A percentile compares a stretch with the other conserved stretches of the same genome.
phyloP scores from a whole-genome alignment of 2,329 filamentous ascomycete genomes.

The Fusarium sp. region DNA sequence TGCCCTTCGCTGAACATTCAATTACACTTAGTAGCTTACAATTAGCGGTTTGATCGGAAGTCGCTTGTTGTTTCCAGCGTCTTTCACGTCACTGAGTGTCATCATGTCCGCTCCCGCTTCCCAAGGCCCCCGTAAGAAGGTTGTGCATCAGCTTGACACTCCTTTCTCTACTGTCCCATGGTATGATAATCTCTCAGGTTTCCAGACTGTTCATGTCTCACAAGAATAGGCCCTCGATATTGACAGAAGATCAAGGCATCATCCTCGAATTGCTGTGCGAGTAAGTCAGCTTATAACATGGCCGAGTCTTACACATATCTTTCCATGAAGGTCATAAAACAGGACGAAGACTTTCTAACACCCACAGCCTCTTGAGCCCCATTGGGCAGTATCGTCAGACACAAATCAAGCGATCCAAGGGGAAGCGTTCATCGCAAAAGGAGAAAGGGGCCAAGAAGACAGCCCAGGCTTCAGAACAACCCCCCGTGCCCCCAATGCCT shows the following conservation, averaged over 20 bases:
- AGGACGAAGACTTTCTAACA: constrained; percentile 4
- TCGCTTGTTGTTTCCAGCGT: neutral
- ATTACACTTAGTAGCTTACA: neutral
- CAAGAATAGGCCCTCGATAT: constrained; percentile 66
- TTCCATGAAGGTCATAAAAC: neutral
- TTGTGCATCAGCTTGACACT: constrained; percentile 71
- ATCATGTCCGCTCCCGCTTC: constrained; percentile 41
- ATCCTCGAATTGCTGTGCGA: constrained; percentile 74
- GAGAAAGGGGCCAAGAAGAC: constrained; percentile 53
- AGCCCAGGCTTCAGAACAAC: constrained; percentile 23
- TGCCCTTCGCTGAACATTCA: neutral
- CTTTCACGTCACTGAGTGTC: neutral
- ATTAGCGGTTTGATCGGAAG: too few species aligned
- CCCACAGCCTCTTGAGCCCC: constrained; percentile 66
- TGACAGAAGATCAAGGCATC: constrained; percentile 65
- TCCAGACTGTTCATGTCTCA: neutral
- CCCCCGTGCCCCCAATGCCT: constrained; percentile 53
- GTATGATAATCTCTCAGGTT: constrained; percentile 50
- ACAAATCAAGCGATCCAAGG: constrained; percentile 66
- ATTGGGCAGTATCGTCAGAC: constrained; percentile 68
- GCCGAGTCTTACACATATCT: neutral
- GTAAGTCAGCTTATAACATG: constrained; percentile 51
- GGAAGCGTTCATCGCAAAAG: constrained; percentile 64
- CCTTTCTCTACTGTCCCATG: constrained; percentile 70
- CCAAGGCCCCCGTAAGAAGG: constrained; percentile 58